Conservation (phyloP, 164 flowering plant species). For the Stephania yunnanensis region DNA sequence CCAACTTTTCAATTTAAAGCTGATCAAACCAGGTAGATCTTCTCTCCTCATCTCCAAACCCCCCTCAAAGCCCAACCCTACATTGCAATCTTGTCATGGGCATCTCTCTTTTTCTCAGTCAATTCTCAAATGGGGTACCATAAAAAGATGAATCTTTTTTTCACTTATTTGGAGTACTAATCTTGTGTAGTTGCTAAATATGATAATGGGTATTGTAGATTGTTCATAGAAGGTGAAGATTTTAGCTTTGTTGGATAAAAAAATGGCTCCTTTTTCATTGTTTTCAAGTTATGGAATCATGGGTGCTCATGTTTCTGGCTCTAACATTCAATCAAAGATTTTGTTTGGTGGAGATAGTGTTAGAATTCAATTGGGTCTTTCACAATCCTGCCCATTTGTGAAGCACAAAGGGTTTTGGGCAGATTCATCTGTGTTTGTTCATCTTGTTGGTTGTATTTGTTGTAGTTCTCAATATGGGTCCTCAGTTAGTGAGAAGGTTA, state of each 20-base stretch:
- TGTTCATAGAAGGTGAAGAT: not conserved
- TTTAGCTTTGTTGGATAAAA: not conserved
- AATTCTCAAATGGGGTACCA: not conserved
- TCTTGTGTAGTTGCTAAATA: not conserved
- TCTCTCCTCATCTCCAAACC: not conserved
- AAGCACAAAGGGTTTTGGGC: slow-evolving; percentile 13
- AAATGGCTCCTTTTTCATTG: slow-evolving; percentile 38
- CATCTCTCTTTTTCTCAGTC: not conserved
- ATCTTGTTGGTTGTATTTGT: slow-evolving; percentile 22
- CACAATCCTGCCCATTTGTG: slow-evolving; percentile 15
- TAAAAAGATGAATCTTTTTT: not conserved
- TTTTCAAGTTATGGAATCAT: slow-evolving; percentile 29
- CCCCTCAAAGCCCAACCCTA: not conserved
- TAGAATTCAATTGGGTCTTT: slow-evolving; percentile 20
- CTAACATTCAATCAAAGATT: slow-evolving; percentile 15
- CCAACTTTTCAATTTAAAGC: not conserved
- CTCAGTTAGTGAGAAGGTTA: slow-evolving; percentile 20
- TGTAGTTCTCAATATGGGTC: slow-evolving; percentile 25
- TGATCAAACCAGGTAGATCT: not conserved
- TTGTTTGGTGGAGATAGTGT: slow-evolving; percentile 12
- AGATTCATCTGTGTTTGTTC: slow-evolving; percentile 22
- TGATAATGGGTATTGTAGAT: not conserved
- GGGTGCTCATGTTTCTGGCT: slow-evolving; percentile 17
- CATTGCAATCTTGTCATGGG: not conserved
- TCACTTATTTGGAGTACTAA: not conserved